These are phyloP conservation scores for Xerocomellus amylosporus DNA, from an alignment of 768 basidiomycete species.

Conservation along the genomic window DNA sequence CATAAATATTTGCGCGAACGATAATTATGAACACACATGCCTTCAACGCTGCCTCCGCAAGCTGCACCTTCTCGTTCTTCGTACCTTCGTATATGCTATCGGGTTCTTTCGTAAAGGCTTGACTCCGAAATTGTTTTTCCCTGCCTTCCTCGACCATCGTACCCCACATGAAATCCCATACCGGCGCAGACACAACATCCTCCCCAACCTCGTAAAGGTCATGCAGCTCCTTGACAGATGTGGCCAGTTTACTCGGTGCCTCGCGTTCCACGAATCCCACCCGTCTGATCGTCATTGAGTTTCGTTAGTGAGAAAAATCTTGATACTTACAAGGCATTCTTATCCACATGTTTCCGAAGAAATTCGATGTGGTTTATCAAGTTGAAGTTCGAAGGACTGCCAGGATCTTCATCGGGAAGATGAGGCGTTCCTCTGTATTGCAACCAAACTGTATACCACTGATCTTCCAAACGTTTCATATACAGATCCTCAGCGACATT, in stretches of 20 bases:
- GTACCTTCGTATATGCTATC: conserved; percentile 28
- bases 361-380: conserved; percentile 80
- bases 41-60: conserved; percentile 74
- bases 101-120: conserved; percentile 48
- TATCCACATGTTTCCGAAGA: conserved; percentile 77
- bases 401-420: conserved; percentile 69
- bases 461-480: conserved; percentile 72
- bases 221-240: conserved; percentile 43
- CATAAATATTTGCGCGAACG: neutral
- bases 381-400: conserved; percentile 71
- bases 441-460: conserved; percentile 78
- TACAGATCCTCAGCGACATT: conserved; percentile 70
- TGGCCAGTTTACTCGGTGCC: conserved; percentile 39
- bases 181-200: conserved; percentile 38
- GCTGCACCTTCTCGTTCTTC: conserved; percentile 38
- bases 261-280: conserved; percentile 57
- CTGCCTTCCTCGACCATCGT: conserved; percentile 69
- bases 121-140: conserved; percentile 62
- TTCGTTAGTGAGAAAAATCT: neutral
- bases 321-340: conserved; percentile 75
- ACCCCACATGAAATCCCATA: conserved; percentile 78
- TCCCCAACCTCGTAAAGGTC: conserved; percentile 52
- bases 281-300: conserved; percentile 42
- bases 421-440: conserved; percentile 62
- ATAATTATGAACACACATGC: conserved; percentile 32